phyloP scores from a whole-genome alignment of 257 asterid genomes.

The Petunia secreta region DNA sequence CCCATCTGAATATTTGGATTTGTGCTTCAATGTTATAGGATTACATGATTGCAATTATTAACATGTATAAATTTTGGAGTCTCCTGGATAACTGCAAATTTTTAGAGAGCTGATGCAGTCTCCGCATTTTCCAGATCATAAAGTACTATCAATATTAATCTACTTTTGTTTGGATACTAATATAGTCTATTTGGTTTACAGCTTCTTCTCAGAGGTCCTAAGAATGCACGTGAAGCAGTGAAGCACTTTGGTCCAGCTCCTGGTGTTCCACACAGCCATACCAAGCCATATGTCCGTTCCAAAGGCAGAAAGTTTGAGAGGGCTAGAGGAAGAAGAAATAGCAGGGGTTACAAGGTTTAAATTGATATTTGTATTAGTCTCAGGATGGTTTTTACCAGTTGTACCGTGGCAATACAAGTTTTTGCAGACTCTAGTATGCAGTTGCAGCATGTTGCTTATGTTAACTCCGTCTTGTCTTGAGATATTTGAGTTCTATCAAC shows the following conservation, averaged over 20 bases:
- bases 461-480: background rate
- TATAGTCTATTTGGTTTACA: constrained; percentile 30
- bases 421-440: constrained; percentile 13
- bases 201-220: constrained; percentile 87
- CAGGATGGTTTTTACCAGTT: constrained; percentile 7
- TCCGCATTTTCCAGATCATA: background rate
- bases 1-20: background rate
- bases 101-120: too few species aligned
- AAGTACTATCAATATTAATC: background rate
- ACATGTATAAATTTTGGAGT: too few species aligned
- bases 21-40: constrained; percentile 22
- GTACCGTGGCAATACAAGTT: constrained; percentile 5
- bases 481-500: background rate
- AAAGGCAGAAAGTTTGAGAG: constrained; percentile 94
- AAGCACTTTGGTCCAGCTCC: constrained; percentile 99
- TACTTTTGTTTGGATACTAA: background rate
- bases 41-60: background rate
- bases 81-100: too few species aligned
- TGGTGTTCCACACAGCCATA: constrained; percentile 97
- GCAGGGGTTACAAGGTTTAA: constrained; percentile 82
- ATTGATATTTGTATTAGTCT: constrained; percentile 23
- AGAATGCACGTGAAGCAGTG: constrained; percentile 93
- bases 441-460: background rate
- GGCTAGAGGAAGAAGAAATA: constrained; percentile 85
- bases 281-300: constrained; percentile 89